Percentiles rank a stretch among this genome's conserved stretches.
Conservation (phyloP, 2,329 filamentous ascomycete genomes). For the Beauveria varroae region DNA sequence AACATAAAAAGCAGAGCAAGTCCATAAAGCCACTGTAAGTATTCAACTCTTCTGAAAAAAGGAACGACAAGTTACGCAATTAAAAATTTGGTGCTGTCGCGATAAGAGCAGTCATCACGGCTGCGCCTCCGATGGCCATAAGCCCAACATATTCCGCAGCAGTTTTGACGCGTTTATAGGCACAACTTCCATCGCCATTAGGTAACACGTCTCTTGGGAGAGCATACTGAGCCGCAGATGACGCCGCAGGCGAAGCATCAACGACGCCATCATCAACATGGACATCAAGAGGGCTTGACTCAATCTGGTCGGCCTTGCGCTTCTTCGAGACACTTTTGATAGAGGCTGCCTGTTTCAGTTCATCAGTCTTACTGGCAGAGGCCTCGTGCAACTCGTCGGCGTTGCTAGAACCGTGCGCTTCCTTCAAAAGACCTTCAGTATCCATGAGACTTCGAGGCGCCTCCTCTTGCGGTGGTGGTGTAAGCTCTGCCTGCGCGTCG, state of each 20-base stretch:
- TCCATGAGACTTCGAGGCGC: too few relatives aligned
- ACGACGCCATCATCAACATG: background rate
- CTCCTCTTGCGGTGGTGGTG: too few relatives aligned
- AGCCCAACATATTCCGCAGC: slow-evolving; percentile 29
- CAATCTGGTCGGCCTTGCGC: background rate
- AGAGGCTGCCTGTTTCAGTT: background rate
- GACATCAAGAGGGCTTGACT: background rate
- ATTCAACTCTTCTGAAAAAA: too few relatives aligned
- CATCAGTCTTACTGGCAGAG: background rate
- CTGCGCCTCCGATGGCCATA: slow-evolving; percentile 29
- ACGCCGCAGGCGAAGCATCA: background rate
- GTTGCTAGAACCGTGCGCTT: background rate
- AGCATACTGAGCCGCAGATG: background rate
- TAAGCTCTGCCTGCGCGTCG: background rate
- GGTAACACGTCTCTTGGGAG: background rate
- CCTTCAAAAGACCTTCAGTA: background rate
- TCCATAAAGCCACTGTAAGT: background rate
- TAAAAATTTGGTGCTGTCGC: slow-evolving; percentile 27
- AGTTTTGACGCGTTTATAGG: slow-evolving; percentile 25
- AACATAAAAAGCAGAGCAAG: background rate
- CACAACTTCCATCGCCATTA: background rate
- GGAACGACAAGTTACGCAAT: background rate
- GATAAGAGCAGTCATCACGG: slow-evolving; percentile 33
- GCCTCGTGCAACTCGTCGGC: background rate
- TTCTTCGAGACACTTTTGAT: background rate